Conservation (phyloP, 176 grass and related monocot genomes). For the Alopecurus myosuroides region DNA sequence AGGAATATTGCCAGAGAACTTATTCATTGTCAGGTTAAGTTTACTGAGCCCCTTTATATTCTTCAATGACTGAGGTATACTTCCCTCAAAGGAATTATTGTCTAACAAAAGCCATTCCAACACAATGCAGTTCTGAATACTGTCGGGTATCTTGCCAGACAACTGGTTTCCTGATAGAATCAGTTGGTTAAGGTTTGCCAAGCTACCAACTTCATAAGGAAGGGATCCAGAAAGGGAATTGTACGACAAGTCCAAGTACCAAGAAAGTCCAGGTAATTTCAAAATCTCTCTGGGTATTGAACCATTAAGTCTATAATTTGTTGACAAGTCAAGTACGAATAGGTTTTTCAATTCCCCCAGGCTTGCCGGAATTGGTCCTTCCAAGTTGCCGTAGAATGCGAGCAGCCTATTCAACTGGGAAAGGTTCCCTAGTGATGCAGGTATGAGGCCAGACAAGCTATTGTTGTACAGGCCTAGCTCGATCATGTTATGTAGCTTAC, state of each 20-base stretch:
- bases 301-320: background rate
- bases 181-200: background rate
- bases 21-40: background rate
- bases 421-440: background rate
- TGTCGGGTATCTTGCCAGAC: background rate
- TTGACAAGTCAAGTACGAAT: background rate
- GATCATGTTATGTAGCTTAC: background rate
- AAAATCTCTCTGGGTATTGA: background rate
- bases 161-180: background rate
- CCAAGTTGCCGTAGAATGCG: background rate
- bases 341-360: background rate
- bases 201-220: background rate
- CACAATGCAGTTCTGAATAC: background rate
- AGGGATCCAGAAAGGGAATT: background rate
- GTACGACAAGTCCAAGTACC: background rate
- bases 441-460: background rate
- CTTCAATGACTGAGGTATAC: background rate
- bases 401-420: background rate
- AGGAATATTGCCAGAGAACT: background rate
- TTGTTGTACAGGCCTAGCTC: background rate
- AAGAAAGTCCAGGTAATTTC: background rate
- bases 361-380: background rate
- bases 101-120: background rate
- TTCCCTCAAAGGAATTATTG: background rate
- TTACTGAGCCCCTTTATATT: background rate